Evolutionary conservation across 2,329 filamentous ascomycete species (phyloP).

Genomic region (Xylaria sp.): DNA sequence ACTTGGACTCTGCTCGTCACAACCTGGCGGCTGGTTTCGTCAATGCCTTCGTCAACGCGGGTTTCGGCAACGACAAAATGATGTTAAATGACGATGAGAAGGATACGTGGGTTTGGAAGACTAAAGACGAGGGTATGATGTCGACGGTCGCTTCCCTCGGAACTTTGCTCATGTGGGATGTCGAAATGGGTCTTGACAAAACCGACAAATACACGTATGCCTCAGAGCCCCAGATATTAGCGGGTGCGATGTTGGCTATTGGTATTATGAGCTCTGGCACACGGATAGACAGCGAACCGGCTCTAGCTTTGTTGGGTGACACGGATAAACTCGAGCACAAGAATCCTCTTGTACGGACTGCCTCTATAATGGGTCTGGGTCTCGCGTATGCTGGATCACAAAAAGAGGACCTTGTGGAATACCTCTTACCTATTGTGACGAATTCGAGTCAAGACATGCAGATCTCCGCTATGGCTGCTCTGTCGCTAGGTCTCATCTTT

Average conservation of each 20-base stretch:
- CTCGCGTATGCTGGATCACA: conserved; percentile 95
- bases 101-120: conserved; percentile 98
- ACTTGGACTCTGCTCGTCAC: conserved; percentile 93
- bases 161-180: conserved; percentile 91
- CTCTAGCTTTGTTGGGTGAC: conserved; percentile 86
- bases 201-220: conserved; percentile 95
- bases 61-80: conserved; percentile 96
- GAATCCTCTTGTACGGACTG: conserved; percentile 80
- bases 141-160: conserved; percentile 95
- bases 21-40: conserved; percentile 97
- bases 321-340: conserved; percentile 81
- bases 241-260: conserved; percentile 90
- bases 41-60: conserved; percentile 96
- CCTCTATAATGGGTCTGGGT: conserved; percentile 95
- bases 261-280: conserved; percentile 97
- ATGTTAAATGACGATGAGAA: conserved; percentile 93
- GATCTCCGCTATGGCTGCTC: conserved; percentile 92
- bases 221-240: conserved; percentile 83
- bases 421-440: conserved; percentile 85
- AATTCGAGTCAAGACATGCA: conserved; percentile 92
- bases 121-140: conserved; percentile 97
- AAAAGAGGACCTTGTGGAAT: conserved; percentile 86
- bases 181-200: conserved; percentile 90
- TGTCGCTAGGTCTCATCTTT: conserved; percentile 89
- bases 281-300: conserved; percentile 87